Base-by-base conservation (phyloP, 148 eudicot genomes). In the Chenopodium berlandieri region DNA sequence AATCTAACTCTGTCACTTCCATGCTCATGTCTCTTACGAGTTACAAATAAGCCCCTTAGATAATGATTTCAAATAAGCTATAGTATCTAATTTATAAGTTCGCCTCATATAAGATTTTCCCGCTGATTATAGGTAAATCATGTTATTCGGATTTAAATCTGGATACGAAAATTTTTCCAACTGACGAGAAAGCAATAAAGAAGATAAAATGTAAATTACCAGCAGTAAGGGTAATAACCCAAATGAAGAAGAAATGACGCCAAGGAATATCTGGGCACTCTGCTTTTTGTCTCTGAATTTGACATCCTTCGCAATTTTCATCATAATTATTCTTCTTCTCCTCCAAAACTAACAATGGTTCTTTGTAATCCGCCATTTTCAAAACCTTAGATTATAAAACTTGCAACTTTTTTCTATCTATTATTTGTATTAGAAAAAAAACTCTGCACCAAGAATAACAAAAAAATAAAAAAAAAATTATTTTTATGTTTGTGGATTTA, bases 231-330 rank as follows among this genome's bases (percentile, higher is more conserved):
- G 87, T 74, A 30, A 90, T 80, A 76, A 89, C 50, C 86, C 88
- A 87, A 9, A 90, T 84, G 66, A 81, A 89, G 71, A 82, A 75
- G 73, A 90, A 71, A 69, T 79, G 85, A 79, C 85, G 80, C 75
- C 84, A 79, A 25, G 93, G 93, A 50, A 86, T 48, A n/a, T 85
- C 79, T 48, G 80, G 72, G 12, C 52, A 22, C 25, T 80, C 62
- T 11, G 80, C 74, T 75, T 87, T 90, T 37, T 82, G 27, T 31
- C 78, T 79, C 16, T 89, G 84, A 27, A 87, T 44, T 31, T 77
- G 47, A 72, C 93, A 90, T 25, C 89, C 89, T 23, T 85, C 80
- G 64, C 89, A 87, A 31, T 80, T 71, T 17, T 82, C 85, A 63
- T 80, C 20, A n/a, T 82, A 82, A 2, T 40, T 6, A 40, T 76